phyloP scores from a whole-genome alignment of 352 stramenopile genomes.

The Saprolegnia diclina region DNA sequence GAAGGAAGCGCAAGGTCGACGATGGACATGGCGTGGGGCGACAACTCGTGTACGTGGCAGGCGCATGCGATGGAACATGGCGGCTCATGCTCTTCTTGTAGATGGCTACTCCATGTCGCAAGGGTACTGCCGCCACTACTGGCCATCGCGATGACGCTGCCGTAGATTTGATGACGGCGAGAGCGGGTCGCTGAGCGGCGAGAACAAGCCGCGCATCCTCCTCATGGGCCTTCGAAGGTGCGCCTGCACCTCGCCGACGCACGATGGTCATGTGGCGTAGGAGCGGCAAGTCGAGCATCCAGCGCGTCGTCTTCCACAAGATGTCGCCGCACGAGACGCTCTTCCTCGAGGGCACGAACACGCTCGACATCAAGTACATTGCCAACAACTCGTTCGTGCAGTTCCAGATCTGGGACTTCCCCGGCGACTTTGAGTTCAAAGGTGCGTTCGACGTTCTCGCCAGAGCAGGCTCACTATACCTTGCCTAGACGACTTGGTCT shows the following conservation, averaged over 20 bases:
- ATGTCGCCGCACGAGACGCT: slow-evolving; percentile 98
- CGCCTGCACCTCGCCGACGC: not conserved
- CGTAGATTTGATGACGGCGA: slow-evolving; percentile 47
- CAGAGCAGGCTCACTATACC: slow-evolving; percentile 31
- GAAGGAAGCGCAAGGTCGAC: slow-evolving; percentile 4
- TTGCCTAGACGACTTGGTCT: slow-evolving; percentile 70
- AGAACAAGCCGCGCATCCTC: slow-evolving; percentile 93
- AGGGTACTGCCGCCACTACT: slow-evolving; percentile 27
- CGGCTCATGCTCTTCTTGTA: slow-evolving; percentile 23
- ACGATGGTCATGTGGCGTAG: slow-evolving; percentile 29
- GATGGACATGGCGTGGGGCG: slow-evolving; percentile 64
- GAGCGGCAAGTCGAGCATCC: slow-evolving; percentile 85
- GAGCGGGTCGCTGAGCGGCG: slow-evolving; percentile 59
- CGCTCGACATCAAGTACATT: slow-evolving; percentile 93
- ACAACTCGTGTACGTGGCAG: slow-evolving; percentile 59
- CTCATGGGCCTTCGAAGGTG: slow-evolving; percentile 94
- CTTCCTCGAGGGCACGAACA: slow-evolving; percentile 89
- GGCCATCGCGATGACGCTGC: not conserved
- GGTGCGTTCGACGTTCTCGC: slow-evolving; percentile 28
- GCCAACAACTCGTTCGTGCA: slow-evolving; percentile 97
- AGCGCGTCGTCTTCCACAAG: slow-evolving; percentile 99
- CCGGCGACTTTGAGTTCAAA: slow-evolving; percentile 92
- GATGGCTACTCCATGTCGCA: slow-evolving; percentile 38
- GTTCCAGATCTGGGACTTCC: slow-evolving; percentile 99
- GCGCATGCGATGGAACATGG: not conserved